Evolutionary conservation across 2,329 filamentous ascomycete genomes (phyloP).

Genomic region (Aaosphaeria pasadenensis): DNA sequence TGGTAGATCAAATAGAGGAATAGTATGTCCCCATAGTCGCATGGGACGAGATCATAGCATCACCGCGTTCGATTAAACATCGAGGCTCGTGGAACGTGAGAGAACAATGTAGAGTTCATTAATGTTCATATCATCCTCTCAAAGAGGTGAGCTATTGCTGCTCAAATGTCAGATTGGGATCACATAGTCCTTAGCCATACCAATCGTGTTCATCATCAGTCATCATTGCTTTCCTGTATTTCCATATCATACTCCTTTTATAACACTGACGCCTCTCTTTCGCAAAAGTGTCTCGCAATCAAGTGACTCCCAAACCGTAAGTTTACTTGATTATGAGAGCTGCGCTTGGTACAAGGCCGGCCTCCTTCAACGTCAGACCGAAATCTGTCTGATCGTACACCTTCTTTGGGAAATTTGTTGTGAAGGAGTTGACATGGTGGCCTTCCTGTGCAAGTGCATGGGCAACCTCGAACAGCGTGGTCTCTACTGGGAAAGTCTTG

Average conservation of each 20-base stretch:
- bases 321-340: conserved; percentile 68
- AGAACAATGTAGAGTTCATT: no score
- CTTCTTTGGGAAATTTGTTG: conserved; percentile 84
- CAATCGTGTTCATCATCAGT: not conserved
- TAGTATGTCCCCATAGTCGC: no score
- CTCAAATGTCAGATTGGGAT: no score
- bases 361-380: conserved; percentile 87
- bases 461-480: conserved; percentile 89
- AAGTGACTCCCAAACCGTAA: conserved; percentile 1
- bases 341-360: conserved; percentile 86
- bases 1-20: no score
- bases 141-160: no score
- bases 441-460: conserved; percentile 72
- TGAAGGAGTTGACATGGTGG: conserved; percentile 69
- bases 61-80: no score
- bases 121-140: no score
- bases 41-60: no score
- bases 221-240: not conserved
- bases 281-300: not conserved
- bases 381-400: conserved; percentile 70
- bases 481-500: conserved; percentile 86
- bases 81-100: no score
- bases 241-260: no score
- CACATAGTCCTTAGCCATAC: no score
- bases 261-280: no score